A percentile compares a stretch with the other conserved stretches of the same genome.
Evolutionary conservation across 768 basidiomycete species (phyloP).

Genomic region (Pseudohyphozyma bogoriensis): DNA sequence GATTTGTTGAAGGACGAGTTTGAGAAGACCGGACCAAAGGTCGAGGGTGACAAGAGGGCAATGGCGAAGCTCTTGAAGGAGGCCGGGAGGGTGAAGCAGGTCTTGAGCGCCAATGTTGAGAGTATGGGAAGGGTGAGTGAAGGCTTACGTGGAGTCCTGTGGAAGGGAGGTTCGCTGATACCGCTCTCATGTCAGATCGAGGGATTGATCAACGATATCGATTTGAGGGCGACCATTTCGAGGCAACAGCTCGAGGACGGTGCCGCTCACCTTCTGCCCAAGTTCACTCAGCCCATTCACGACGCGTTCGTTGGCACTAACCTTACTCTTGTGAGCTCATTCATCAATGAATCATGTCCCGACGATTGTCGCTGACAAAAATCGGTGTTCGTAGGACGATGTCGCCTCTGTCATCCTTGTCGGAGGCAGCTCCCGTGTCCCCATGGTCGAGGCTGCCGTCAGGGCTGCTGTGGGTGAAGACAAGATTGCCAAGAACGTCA

Average conservation of each 20-base stretch:
- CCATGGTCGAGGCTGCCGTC: conserved; percentile 80
- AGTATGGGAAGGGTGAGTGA: conserved; percentile 56
- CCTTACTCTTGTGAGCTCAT: conserved; percentile 51
- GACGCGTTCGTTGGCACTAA: conserved; percentile 62
- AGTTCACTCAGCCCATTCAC: conserved; percentile 60
- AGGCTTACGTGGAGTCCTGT: too few species aligned
- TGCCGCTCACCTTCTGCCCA: conserved; percentile 52
- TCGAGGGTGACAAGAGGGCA: conserved; percentile 57
- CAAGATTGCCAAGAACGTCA: conserved; percentile 87
- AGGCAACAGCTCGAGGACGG: conserved; percentile 65
- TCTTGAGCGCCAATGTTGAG: conserved; percentile 85
- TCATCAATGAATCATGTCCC: conserved; percentile 4
- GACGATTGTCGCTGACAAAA: not conserved
- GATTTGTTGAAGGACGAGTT: conserved; percentile 70
- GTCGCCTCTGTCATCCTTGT: conserved; percentile 84
- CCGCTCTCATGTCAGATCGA: conserved; percentile 54
- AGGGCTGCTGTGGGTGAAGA: conserved; percentile 68
- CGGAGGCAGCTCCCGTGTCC: conserved; percentile 79
- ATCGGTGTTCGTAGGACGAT: conserved; percentile 47
- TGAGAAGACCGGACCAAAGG: conserved; percentile 51
- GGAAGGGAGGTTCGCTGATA: too few species aligned
- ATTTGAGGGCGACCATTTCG: conserved; percentile 69
- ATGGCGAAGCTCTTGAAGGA: conserved; percentile 95
- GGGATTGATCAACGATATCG: conserved; percentile 78
- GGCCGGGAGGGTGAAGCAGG: conserved; percentile 76